A percentile compares a stretch with the other conserved stretches of the same genome.
Evolutionary conservation across 257 asterid species (phyloP).

Genomic region (Lycium barbarum): DNA sequence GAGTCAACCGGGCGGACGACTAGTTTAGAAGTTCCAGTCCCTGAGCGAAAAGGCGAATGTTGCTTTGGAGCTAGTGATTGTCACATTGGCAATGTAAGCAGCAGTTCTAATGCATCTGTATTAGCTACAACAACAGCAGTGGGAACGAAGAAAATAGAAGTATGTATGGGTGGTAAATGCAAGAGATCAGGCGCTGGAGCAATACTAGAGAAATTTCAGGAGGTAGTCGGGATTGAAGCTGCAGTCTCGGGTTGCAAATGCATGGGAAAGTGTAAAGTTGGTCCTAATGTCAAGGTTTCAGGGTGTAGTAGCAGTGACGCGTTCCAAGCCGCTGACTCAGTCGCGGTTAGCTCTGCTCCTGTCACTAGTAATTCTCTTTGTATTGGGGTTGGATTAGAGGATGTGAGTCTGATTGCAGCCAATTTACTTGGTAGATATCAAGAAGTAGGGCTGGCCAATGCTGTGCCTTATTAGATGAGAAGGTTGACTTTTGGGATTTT

Average conservation of each 20-base stretch:
- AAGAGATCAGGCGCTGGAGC: slow-evolving; percentile 67
- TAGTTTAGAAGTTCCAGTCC: background rate
- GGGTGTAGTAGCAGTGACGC: background rate
- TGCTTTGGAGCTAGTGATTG: slow-evolving; percentile 8
- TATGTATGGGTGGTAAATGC: slow-evolving; percentile 97
- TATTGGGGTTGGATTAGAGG: slow-evolving; percentile 72
- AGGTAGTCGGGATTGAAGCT: slow-evolving; percentile 58
- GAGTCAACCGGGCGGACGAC: background rate
- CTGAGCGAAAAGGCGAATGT: slow-evolving; percentile 23
- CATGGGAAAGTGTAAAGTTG: slow-evolving; percentile 88
- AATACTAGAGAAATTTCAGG: slow-evolving; percentile 65
- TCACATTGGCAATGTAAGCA: background rate
- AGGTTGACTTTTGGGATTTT: background rate
- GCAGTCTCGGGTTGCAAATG: slow-evolving; percentile 86
- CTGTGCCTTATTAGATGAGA: slow-evolving; percentile 24
- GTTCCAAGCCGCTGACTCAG: background rate
- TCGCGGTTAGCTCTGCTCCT: slow-evolving; percentile 5
- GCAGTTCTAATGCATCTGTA: background rate
- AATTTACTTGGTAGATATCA: slow-evolving; percentile 47
- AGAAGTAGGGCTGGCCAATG: slow-evolving; percentile 44
- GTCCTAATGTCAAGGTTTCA: slow-evolving; percentile 73
- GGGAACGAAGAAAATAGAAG: slow-evolving; percentile 59
- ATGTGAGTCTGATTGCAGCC: slow-evolving; percentile 65
- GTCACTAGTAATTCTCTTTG: slow-evolving; percentile 45
- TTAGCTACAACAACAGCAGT: slow-evolving; percentile 23